Evolutionary conservation across 208 protist genomes (phyloP).

Genomic region (Leishmania arabica): DNA sequence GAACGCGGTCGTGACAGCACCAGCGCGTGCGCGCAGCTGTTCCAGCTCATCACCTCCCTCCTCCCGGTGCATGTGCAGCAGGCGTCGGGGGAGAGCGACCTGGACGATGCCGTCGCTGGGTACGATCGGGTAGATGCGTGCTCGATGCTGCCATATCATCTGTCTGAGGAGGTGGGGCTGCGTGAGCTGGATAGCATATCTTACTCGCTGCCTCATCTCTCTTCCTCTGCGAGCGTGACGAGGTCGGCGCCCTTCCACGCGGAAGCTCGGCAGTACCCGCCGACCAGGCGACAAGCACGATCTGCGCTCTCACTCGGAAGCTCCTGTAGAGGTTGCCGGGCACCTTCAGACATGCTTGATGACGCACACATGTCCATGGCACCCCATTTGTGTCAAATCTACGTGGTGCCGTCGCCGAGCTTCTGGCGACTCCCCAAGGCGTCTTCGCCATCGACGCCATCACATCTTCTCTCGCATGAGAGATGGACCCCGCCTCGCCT

Average conservation of each 20-base stretch:
- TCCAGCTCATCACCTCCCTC: background rate
- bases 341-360: background rate
- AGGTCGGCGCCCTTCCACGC: background rate
- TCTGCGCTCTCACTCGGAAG: background rate
- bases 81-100: conserved; percentile 1
- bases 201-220: background rate
- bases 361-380: background rate
- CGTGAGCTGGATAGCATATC: background rate
- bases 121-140: conserved; percentile 3
- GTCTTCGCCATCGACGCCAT: background rate
- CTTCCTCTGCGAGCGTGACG: background rate
- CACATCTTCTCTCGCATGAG: background rate
- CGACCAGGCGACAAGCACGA: background rate
- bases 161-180: conserved; percentile 5
- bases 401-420: conserved; percentile 13
- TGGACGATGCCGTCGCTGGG: conserved; percentile 7
- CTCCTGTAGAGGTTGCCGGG: background rate
- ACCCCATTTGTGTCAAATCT: conserved; percentile 9
- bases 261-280: background rate
- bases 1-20: background rate
- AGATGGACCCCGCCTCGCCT: background rate
- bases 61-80: background rate
- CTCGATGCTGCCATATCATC: conserved; percentile 12
- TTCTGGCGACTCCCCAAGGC: conserved; percentile 20
- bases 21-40: background rate